Evolutionary conservation across 495 filamentous ascomycete genomes (phyloP), one percentile per base, ranked within the genome.

Genomic region (Lentithecium fluviatile): DNA sequence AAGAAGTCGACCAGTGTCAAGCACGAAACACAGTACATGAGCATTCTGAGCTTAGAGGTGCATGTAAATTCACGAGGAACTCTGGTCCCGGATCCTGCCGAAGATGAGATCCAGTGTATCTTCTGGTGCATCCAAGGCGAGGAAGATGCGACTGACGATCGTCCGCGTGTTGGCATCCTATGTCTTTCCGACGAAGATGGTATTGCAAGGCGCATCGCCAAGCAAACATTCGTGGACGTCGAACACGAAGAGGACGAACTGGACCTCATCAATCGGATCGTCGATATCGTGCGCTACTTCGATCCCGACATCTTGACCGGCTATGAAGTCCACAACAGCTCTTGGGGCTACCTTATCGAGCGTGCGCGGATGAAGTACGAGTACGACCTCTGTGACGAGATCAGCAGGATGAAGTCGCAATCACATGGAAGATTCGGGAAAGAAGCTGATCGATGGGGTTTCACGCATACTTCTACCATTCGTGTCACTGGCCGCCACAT

Each of bases 291-390:
- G 19, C 84, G 92, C 43, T 75, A 74, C 8, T 78, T 86, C 64
- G 94, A 98, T 69, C 94, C 94, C 2, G 94, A 98, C 66, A 91
- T 98, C 38, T 81, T 98, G 8, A 93, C 91, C 3, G 94, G 94
- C 0, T 98, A 94, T 70, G 94, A 98, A 72, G 91, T 98, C 5
- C 93, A 97, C 64, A 89, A 88, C 48, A 78, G 81, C 53, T 96
- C 91, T 2, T 98, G 94, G 94, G 94, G 94, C 1, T 97, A 95
- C 75, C 70, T 98, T 43, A 91, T 97, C 54, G 92, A 97, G 71
- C 83, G 94, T 65, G 93, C 94, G 6, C 79, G 85, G 52, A 76
- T 86, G 66, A 88, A 90, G 69, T 96, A 94, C 70, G 93, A 93
- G 47, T 95, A 89, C 70, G 83, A 95, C 67, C 78, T 98, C 8